Evolutionary conservation across 257 asterid genomes (phyloP).

Genomic region (Ophiorrhiza pumila): DNA sequence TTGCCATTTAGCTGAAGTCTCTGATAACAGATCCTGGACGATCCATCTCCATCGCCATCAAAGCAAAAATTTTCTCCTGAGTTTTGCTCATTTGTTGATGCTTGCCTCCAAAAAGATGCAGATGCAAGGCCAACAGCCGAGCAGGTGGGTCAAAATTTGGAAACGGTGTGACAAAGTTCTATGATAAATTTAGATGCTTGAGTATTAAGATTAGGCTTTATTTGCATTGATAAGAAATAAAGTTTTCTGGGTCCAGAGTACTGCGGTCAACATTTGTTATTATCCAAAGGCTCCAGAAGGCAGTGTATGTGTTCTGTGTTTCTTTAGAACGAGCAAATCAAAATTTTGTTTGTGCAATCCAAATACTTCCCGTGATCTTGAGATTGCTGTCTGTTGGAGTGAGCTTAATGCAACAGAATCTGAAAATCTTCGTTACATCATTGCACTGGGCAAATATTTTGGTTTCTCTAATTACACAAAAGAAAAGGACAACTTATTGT

Average conservation of each 20-base stretch:
- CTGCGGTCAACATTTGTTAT: background rate
- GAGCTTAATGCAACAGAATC: background rate
- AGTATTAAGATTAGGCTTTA: background rate
- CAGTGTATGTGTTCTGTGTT: background rate
- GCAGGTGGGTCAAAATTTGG: constrained; percentile 59
- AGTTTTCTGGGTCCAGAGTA: background rate
- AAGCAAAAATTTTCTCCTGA: constrained; percentile 67
- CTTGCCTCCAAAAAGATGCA: constrained; percentile 85
- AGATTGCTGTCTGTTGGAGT: background rate
- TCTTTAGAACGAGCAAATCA: background rate
- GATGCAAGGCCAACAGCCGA: constrained; percentile 87
- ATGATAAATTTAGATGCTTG: too few species aligned
- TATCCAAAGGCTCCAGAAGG: background rate
- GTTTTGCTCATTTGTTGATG: constrained; percentile 80
- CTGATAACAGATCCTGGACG: constrained; percentile 71
- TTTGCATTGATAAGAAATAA: background rate
- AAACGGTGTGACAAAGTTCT: too few species aligned
- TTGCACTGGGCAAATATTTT: background rate
- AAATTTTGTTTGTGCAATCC: background rate
- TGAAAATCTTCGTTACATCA: background rate
- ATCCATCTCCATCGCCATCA: constrained; percentile 90
- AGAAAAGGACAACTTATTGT: background rate
- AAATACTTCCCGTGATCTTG: background rate
- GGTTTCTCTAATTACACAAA: background rate
- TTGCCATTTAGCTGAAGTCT: background rate